Evolutionary conservation across 306 rosid species (phyloP).

Genomic region (Trifolium subterraneum): DNA sequence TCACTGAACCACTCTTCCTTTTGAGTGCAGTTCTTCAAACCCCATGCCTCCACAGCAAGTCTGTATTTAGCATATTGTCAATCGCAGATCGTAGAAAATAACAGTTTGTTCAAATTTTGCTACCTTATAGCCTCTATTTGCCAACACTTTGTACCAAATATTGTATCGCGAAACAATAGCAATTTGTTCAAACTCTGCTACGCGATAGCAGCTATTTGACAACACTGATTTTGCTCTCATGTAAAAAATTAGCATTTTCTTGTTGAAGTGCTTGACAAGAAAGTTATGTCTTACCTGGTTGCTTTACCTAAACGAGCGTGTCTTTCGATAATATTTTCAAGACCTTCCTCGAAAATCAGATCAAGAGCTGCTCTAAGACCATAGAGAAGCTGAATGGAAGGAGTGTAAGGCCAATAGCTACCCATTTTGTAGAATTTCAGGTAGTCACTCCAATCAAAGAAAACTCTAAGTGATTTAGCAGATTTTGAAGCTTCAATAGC

Average conservation of each 20-base stretch:
- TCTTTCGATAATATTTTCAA: conserved; percentile 85
- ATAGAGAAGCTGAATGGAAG: conserved; percentile 88
- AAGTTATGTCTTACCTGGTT: conserved; percentile 63
- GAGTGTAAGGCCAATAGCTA: conserved; percentile 98
- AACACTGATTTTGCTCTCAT: conserved; percentile 27
- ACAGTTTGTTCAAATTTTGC: background rate
- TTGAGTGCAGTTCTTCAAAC: conserved; percentile 96
- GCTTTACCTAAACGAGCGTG: conserved; percentile 88
- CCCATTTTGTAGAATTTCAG: conserved; percentile 91
- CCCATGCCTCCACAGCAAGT: conserved; percentile 99
- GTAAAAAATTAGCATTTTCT: background rate
- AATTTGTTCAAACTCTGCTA: background rate
- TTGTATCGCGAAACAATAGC: background rate
- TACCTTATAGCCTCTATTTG: background rate
- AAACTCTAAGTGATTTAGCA: conserved; percentile 86
- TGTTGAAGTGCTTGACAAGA: conserved; percentile 7
- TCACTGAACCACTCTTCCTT: conserved; percentile 94
- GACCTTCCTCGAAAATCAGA: conserved; percentile 94
- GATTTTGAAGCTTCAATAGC: conserved; percentile 88
- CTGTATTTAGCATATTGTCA: conserved; percentile 46
- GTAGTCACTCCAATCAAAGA: conserved; percentile 98
- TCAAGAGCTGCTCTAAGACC: conserved; percentile 95
- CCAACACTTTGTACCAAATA: background rate
- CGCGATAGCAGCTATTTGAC: background rate
- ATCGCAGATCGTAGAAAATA: background rate